A percentile compares a stretch with the other conserved stretches of the same genome.
These are phyloP conservation scores for Boletellus sp. DNA, from an alignment of 1,284 basidiomycete species.

Conservation along the genomic window DNA sequence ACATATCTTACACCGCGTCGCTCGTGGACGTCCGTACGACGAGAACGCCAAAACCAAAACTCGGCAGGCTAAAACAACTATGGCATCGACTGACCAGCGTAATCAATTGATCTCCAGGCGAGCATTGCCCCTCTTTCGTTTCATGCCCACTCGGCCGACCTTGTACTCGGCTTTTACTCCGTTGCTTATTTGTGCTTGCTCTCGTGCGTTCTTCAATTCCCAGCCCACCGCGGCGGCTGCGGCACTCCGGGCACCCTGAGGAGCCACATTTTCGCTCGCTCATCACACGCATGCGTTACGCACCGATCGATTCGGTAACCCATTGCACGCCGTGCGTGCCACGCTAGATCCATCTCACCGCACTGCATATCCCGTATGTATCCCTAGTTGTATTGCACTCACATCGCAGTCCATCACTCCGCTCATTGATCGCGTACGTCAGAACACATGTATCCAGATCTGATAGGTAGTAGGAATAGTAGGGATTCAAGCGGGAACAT, in stretches of 20 bases:
- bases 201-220: not conserved
- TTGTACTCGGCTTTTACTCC: not conserved
- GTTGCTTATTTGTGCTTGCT: not conserved
- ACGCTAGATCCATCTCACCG: slow-evolving; percentile 10
- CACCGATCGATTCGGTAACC: slow-evolving; percentile 21
- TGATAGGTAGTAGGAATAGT: slow-evolving; percentile 7
- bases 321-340: slow-evolving; percentile 28
- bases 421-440: slow-evolving; percentile 8
- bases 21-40: slow-evolving; percentile 26
- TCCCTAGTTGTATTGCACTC: slow-evolving; percentile 11
- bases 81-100: slow-evolving; percentile 26
- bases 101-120: slow-evolving; percentile 12
- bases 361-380: slow-evolving; percentile 17
- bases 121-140: not conserved
- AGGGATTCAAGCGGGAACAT: slow-evolving; percentile 3
- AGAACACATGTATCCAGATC: slow-evolving; percentile 13
- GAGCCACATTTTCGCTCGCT: not conserved
- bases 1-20: slow-evolving; percentile 28
- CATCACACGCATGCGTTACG: slow-evolving; percentile 3
- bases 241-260: not conserved
- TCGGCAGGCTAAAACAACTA: slow-evolving; percentile 26
- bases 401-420: slow-evolving; percentile 9
- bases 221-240: not conserved
- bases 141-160: not conserved
- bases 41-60: slow-evolving; percentile 15